Base-by-base conservation (phyloP, 257 asterid species). In the Solanum pinnatisectum region DNA sequence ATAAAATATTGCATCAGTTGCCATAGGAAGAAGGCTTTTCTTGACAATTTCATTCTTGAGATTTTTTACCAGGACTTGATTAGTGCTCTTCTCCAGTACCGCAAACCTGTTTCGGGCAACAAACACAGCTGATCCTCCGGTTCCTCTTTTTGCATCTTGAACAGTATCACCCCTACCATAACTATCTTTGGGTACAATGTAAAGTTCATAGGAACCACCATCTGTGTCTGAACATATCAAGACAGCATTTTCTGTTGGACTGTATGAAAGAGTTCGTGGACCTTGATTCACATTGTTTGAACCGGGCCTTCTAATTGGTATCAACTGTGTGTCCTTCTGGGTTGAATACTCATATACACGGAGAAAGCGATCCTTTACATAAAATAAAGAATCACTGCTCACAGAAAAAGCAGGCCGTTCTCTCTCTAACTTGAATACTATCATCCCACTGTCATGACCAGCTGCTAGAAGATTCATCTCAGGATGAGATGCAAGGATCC, bases 381-480 rank as follows among this genome's bases (percentile, higher is more conserved):
- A 97, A 87, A 94, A 94, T 84, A 95, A 89, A 33, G 98, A 94
- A 87, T 97, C 99, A 23, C 95, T 93, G 30, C 94, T 94, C 72
- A 97, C 90, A 86, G 96, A 95, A 91, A 94, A 97, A 67, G 99
- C 99, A 68, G 98, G 99, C 1, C 99, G 98, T 42, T 97, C 99
- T 92, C 99, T 94, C 92, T 97, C 99, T 91, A 97, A 87, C 91
- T 97, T 97, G 89, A 96, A 97, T 22, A 97, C 99, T 68, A 97
- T 95, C 99, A 97, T 95, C 88, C 99, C 99, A 90, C 98, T 96
- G 83, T 97, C 99, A 89, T 97, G 99, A 86, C 99, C 99, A 83
- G 99, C 99, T 76, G 99, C 99, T 78, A 97, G 92, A 89, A 97
- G 98, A 91, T 94, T 97, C 98, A 96, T 94, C 93, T 97, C 99